Evolutionary conservation across 2,329 filamentous ascomycete species (phyloP).

Genomic region (Epichloe elymi): DNA sequence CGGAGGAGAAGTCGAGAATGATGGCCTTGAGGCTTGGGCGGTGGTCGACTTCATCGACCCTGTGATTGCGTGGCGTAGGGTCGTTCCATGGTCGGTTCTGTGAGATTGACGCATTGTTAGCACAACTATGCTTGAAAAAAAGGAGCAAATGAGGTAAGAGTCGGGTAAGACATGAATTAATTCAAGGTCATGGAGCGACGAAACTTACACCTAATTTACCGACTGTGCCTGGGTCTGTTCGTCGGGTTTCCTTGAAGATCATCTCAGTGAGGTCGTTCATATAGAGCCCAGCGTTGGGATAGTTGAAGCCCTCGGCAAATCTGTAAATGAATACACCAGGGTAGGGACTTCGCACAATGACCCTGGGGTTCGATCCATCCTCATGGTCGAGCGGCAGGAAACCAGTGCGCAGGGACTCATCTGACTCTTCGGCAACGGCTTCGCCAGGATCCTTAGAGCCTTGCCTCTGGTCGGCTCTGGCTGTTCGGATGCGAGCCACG

Average conservation of each 20-base stretch:
- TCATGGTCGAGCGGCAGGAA: conserved; percentile 35
- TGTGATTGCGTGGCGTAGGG: conserved; percentile 25
- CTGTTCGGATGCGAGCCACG: conserved; percentile 68
- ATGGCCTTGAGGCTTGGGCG: conserved; percentile 41
- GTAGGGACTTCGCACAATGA: conserved; percentile 32
- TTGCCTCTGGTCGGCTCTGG: conserved; percentile 42
- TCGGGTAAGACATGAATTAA: too few species aligned
- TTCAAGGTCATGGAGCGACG: too few species aligned
- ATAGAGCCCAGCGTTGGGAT: conserved; percentile 38
- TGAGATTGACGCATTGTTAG: conserved; percentile 5
- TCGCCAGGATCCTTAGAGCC: conserved; percentile 8
- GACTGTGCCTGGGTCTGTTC: conserved; percentile 28
- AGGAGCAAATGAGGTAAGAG: background rate
- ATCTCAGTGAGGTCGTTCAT: conserved; percentile 34
- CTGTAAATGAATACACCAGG: conserved; percentile 43
- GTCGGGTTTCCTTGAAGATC: conserved; percentile 32
- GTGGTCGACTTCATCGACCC: conserved; percentile 17
- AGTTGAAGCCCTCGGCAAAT: conserved; percentile 43
- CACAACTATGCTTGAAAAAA: background rate
- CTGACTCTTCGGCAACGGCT: conserved; percentile 33
- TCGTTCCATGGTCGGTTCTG: conserved; percentile 47
- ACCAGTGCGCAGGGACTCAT: conserved; percentile 22
- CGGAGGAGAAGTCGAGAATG: conserved; percentile 40
- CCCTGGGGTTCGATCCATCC: conserved; percentile 37
- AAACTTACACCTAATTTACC: conserved; percentile 33